phyloP scores from a whole-genome alignment of 345 rosid genomes.

The Pseudoturritis turrita region DNA sequence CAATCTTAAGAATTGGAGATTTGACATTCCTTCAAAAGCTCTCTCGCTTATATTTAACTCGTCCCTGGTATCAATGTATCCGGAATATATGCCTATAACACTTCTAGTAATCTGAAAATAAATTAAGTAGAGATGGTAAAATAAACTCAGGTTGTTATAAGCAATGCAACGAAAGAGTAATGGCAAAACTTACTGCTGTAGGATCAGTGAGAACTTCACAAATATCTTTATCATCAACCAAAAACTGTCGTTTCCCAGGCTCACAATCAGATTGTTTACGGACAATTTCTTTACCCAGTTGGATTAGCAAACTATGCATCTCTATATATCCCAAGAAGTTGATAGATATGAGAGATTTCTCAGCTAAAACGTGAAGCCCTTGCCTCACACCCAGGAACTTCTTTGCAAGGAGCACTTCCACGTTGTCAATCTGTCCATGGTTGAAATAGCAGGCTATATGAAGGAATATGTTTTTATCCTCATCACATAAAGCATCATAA shows the following conservation, averaged over 20 bases:
- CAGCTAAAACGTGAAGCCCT: background rate
- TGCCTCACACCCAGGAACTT: background rate
- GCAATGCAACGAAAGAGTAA: background rate
- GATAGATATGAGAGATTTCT: constrained; percentile 17
- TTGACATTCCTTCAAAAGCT: background rate
- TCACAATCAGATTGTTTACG: background rate
- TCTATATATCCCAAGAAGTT: background rate
- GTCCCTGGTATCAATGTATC: rapidly evolving
- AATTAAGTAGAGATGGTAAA: background rate
- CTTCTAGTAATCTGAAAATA: constrained; percentile 11
- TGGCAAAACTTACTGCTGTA: background rate
- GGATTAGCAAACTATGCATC: constrained; percentile 25
- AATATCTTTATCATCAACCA: constrained; percentile 15
- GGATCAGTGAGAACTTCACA: background rate
- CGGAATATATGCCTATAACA: background rate
- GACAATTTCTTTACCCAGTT: constrained; percentile 22
- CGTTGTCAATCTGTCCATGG: rapidly evolving
- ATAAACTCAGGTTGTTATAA: background rate
- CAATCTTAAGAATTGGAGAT: constrained; percentile 17
- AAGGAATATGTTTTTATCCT: constrained; percentile 24
- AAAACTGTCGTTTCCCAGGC: constrained; percentile 9
- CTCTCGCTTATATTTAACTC: background rate
- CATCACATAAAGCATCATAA: constrained; percentile 22
- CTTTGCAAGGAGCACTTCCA: background rate
- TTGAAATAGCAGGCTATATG: constrained; percentile 33